A percentile compares a stretch with the other conserved stretches of the same genome.
Evolutionary conservation across 192 early-diverging fungal species (phyloP).

Genomic region (Chytriomyces sp.): DNA sequence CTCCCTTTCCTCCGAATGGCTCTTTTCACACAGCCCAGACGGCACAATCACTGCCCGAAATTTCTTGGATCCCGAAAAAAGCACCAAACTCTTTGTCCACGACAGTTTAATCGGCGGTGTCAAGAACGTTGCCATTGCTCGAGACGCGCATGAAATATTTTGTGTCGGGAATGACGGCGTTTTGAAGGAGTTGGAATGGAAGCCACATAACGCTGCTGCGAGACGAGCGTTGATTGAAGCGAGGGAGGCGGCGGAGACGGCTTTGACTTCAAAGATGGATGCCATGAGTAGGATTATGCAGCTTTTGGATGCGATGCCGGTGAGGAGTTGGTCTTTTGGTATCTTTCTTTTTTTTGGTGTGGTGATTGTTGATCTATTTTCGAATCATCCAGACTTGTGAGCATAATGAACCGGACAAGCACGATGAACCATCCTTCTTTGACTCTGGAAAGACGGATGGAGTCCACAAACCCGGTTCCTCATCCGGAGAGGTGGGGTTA

Average conservation of each 20-base stretch:
- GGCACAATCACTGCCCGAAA: slow-evolving; percentile 53
- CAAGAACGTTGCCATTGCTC: slow-evolving; percentile 36
- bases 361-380: too few species aligned
- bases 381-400: neutral
- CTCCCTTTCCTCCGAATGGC: slow-evolving; percentile 46
- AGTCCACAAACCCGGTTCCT: slow-evolving; percentile 14
- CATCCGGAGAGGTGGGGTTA: neutral
- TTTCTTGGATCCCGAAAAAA: slow-evolving; percentile 58
- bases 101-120: slow-evolving; percentile 53
- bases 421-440: slow-evolving; percentile 9
- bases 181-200: slow-evolving; percentile 56
- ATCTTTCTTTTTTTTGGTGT: too few species aligned
- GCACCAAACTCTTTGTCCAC: slow-evolving; percentile 49
- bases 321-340: neutral
- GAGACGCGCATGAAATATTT: slow-evolving; percentile 45
- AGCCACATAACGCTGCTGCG: slow-evolving; percentile 41
- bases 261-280: slow-evolving; percentile 15
- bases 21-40: slow-evolving; percentile 50
- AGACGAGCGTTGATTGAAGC: slow-evolving; percentile 52
- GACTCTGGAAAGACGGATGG: slow-evolving; percentile 20
- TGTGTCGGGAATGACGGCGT: slow-evolving; percentile 52
- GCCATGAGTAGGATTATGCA: slow-evolving; percentile 8
- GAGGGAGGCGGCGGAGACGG: slow-evolving; percentile 36
- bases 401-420: neutral
- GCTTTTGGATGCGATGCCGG: slow-evolving; percentile 7